Conservation (phyloP, 805 yeast species). For the Lipomyces mesembrius region DNA sequence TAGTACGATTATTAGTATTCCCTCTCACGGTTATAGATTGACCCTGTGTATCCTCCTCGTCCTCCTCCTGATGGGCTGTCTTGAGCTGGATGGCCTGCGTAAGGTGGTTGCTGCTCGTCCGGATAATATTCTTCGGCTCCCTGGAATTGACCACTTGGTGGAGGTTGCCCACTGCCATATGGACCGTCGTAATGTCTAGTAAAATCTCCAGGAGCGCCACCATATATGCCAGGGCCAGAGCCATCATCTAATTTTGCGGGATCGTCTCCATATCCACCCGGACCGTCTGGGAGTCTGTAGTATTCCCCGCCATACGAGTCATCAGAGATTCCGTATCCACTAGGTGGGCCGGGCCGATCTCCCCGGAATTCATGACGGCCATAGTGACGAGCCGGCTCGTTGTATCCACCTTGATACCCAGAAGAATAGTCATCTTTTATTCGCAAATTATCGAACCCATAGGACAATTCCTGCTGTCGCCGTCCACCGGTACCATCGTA, state of each 20-base stretch:
- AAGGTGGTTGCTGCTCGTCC: slow-evolving; percentile 3
- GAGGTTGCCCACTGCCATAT: background rate
- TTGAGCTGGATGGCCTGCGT: background rate
- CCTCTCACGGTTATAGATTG: background rate
- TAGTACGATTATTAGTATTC: slow-evolving; percentile 2
- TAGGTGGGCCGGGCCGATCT: background rate
- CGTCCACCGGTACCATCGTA: background rate
- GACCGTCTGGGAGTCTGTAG: background rate
- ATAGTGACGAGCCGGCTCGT: background rate
- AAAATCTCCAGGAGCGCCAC: background rate
- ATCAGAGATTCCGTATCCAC: background rate
- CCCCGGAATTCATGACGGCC: background rate
- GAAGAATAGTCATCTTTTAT: background rate
- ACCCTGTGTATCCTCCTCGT: slow-evolving; percentile 3
- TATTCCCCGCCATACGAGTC: background rate
- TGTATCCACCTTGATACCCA: background rate
- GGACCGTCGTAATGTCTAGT: background rate
- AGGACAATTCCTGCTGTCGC: background rate
- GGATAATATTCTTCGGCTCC: background rate
- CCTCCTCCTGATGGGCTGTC: background rate
- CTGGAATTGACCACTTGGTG: slow-evolving; percentile 2
- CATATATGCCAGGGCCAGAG: background rate
- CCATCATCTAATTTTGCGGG: background rate
- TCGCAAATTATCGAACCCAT: slow-evolving; percentile 5
- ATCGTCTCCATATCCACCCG: background rate